Base-by-base conservation (phyloP, 768 basidiomycete genomes). In the Cyathus striatus region DNA sequence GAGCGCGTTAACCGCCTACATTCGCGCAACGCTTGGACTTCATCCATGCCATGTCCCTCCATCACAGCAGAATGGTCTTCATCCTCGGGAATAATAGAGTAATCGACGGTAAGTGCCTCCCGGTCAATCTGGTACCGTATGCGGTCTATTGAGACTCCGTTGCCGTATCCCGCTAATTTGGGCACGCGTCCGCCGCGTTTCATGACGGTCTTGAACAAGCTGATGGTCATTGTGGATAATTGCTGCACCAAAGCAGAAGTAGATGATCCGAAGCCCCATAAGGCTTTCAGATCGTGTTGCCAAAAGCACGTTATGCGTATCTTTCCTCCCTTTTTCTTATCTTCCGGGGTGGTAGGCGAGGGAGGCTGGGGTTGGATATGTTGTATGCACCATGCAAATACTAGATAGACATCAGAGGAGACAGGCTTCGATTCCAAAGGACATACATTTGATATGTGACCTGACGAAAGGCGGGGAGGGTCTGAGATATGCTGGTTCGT, bases 341-440 rank as follows among this genome's bases (percentile, higher is more conserved):
- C 67, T 49, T 57, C 41, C 34, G 49, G 41, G 48, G 57, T 58
- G 27, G 51, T 50, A 4, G 63, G 55, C 14, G 63, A 52, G 2
- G 60, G 52, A 39, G 62, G 54, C 42, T 57, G 67, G 3, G 64
- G 60, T 44, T 70, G 64, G 25, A 80, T 55, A 45, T 78, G 68
- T 63, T 95, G 92, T n/a, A 96, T 82, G 57, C 89, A 94, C 91
- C 92, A 96, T 21, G 91, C 88, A 50, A 91, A 86, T 38, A 97
- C 86, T 83, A 54, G 33, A 30, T 23, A 26, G 40, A 39, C 23
- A 44, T 50, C 25, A 55, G 45, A 33, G 17, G 47, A 47, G 23
- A 46, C 23, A 38, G 35, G 38, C 34, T 47, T 53, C 38, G 3
- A 25, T 43, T 27, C 42, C 38, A 38, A 46, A 25, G 26, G 23